A percentile compares a stretch with the other conserved stretches of the same genome.
phyloP scores from a whole-genome alignment of 257 asterid species.

The Linderniella brevidens region DNA sequence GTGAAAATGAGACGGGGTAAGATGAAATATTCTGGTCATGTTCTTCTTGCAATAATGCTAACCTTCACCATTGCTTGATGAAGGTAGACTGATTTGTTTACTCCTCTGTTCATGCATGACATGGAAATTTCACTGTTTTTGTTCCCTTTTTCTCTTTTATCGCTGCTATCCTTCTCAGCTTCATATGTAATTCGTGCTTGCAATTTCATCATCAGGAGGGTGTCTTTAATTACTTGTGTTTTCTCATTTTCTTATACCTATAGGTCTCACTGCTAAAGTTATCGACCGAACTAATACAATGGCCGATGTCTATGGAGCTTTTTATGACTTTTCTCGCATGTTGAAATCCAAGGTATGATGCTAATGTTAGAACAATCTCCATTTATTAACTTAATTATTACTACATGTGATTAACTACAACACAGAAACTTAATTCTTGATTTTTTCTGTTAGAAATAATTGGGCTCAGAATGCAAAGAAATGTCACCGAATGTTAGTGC shows the following conservation, averaged over 20 bases:
- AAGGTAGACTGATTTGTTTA: no score
- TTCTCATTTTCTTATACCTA: slow-evolving; percentile 7
- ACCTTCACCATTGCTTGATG: neutral
- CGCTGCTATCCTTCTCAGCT: no score
- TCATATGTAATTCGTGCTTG: slow-evolving; percentile 7
- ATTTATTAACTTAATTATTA: slow-evolving; percentile 7
- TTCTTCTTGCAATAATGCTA: slow-evolving; percentile 7
- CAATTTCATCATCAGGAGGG: neutral
- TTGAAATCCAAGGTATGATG: slow-evolving; percentile 65
- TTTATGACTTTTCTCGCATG: slow-evolving; percentile 77
- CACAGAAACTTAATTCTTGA: neutral
- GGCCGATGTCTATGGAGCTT: slow-evolving; percentile 86
- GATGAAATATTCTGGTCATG: slow-evolving; percentile 14
- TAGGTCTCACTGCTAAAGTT: slow-evolving; percentile 89
- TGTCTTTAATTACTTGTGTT: neutral
- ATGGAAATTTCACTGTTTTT: no score
- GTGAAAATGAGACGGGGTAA: slow-evolving; percentile 98
- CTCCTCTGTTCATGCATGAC: no score
- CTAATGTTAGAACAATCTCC: slow-evolving; percentile 4
- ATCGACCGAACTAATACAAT: slow-evolving; percentile 62
- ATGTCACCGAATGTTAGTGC: neutral
- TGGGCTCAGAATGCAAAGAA: no score
- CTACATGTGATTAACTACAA: neutral
- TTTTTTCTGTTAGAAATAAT: no score
- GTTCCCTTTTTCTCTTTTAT: no score